Evolutionary conservation across 371 early-diverging fungal genomes (phyloP).

Genomic region (Mycotypha africana): DNA sequence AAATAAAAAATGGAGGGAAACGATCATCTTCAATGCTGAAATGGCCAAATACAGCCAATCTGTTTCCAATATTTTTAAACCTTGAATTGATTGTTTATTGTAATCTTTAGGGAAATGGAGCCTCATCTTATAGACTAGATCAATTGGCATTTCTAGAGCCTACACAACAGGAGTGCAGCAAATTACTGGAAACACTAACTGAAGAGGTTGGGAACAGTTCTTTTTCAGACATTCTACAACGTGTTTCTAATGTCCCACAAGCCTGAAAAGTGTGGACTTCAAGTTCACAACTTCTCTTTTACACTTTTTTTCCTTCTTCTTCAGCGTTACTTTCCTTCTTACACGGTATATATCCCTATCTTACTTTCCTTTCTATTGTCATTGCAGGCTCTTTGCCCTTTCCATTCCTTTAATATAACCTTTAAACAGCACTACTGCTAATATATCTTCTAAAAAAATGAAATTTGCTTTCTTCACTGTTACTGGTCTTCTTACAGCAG

Average conservation of each 20-base stretch:
- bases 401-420: slow-evolving; percentile 4
- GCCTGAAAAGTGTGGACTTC: neutral
- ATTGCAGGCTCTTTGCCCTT: neutral
- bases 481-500: slow-evolving; percentile 17
- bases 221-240: slow-evolving; percentile 12
- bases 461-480: slow-evolving; percentile 19
- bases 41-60: no score
- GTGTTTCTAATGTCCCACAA: slow-evolving; percentile 29
- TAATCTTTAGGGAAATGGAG: slow-evolving; percentile 13
- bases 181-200: slow-evolving; percentile 11
- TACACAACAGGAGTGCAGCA: slow-evolving; percentile 17
- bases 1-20: no score
- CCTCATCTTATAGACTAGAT: slow-evolving; percentile 14
- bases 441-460: no score
- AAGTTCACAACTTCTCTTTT: slow-evolving; percentile 2
- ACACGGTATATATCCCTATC: neutral
- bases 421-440: no score
- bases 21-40: neutral
- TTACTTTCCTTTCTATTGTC: slow-evolving; percentile 14
- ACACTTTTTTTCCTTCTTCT: neutral
- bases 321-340: slow-evolving; percentile 5
- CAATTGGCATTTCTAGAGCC: slow-evolving; percentile 13
- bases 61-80: no score
- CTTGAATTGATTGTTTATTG: no score
- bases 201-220: slow-evolving; percentile 7